Conservation (phyloP, 148 eudicot species). For the Cornus suecica region DNA sequence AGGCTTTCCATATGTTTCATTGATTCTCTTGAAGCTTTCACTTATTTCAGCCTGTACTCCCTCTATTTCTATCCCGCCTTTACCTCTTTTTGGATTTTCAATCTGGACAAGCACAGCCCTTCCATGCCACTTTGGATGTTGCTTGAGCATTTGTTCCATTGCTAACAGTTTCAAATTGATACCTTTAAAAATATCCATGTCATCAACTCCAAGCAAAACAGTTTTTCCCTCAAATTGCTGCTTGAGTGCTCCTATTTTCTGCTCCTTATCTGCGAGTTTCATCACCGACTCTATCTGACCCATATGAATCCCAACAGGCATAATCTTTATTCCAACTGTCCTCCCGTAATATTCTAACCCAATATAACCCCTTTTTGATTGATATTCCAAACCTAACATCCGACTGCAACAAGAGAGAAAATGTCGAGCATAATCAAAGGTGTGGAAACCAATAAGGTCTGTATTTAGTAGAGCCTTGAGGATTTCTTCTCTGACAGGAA, state of each 20-base stretch:
- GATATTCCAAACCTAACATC: conserved; percentile 36
- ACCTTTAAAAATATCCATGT: conserved; percentile 37
- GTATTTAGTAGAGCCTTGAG: conserved; percentile 33
- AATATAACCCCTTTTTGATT: conserved; percentile 36
- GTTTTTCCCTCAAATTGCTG: conserved; percentile 28
- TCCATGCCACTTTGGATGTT: conserved; percentile 32
- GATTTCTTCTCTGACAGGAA: conserved; percentile 40
- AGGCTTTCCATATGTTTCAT: conserved; percentile 37
- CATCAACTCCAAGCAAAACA: conserved; percentile 39
- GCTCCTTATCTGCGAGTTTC: conserved; percentile 31
- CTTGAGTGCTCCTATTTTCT: conserved; percentile 24
- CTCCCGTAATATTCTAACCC: conserved; percentile 39
- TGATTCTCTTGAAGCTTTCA: conserved; percentile 40
- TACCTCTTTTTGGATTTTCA: conserved; percentile 40
- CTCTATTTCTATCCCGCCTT: conserved; percentile 40
- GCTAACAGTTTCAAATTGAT: conserved; percentile 36
- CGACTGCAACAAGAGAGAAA: conserved; percentile 40
- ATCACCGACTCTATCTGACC: conserved; percentile 34
- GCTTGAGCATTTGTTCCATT: conserved; percentile 35
- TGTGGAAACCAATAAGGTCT: conserved; percentile 38
- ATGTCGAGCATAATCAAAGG: conserved; percentile 40
- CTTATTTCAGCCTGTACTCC: conserved; percentile 34
- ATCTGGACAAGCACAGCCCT: conserved; percentile 37
- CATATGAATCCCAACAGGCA: conserved; percentile 40
- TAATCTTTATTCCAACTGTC: conserved; percentile 34